Evolutionary conservation across 345 rosid species (phyloP), one percentile per base, ranked within the genome.

Genomic region (Salix arbutifolia): DNA sequence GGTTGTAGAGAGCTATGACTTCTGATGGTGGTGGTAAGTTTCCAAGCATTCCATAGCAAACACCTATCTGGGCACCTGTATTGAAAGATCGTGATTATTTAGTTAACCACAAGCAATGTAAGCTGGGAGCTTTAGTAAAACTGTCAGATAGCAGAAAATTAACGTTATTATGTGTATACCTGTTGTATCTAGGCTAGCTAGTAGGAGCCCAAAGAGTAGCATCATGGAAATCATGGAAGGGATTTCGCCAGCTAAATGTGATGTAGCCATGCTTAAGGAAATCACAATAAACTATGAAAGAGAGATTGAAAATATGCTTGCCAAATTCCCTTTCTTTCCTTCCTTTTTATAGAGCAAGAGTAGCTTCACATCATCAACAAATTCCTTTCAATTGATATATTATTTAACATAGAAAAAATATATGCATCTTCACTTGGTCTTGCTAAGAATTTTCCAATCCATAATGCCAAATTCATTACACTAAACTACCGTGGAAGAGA

Each of bases 21-120:
- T 88, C 90, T 26, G 81, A 42, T 10, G 78, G 61, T 40, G 90
- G 67, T 60, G 94, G 93, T 1, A 91, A 44, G 80, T 86, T 83
- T 9, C 93, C 93, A 3, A 38, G 6, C 69, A 38, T 68, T 56
- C 80, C 80, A 31, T 76, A 76, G 73, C 83, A 79, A 9, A 42
- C 77, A 9, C 83, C 83, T 7, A 80, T 72, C 40, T 79, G 75
- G 14, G 75, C 75, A 56, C 28, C 74, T 71, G 74, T 17, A 71
- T 10, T 9, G 26, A 58, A 46, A 17, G 18, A 35, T 7, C 2
- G 26, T 2, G 19, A 11, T 25, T 56, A 10, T 23, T 18, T 21
- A 25, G 38, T 4, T 37, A 31, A n/a, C n/a, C 44, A n/a, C 4
- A 23, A 8, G 35, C 35, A 33, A 68, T 40, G 14, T 23, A 58